These are phyloP conservation scores for Pilaira anomala DNA, from an alignment of 192 early-diverging fungal species.

Conservation along the genomic window DNA sequence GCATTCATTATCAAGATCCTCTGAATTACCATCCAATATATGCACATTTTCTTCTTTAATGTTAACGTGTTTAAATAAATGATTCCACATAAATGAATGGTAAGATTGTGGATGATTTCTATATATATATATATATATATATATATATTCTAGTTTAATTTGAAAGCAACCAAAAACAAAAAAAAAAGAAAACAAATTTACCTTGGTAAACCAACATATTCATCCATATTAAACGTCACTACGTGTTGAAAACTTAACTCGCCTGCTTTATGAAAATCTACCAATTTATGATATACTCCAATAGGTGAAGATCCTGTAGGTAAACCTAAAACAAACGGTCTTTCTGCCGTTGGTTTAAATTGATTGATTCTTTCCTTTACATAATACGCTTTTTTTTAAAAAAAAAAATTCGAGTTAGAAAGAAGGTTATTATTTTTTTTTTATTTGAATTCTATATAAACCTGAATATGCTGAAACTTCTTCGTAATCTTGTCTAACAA, in stretches of 20 bases:
- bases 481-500: conserved; percentile 70
- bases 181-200: conserved; percentile 22
- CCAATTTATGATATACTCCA: conserved; percentile 72
- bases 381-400: conserved; percentile 63
- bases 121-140: background rate
- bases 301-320: conserved; percentile 84
- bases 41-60: conserved; percentile 80
- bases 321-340: conserved; percentile 83
- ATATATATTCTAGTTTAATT: too few relatives aligned
- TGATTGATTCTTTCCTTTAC: conserved; percentile 78
- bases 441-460: conserved; percentile 22
- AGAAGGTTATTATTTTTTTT: background rate
- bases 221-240: conserved; percentile 89
- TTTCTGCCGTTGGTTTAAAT: conserved; percentile 69
- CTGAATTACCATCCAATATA: conserved; percentile 82
- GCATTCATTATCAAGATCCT: conserved; percentile 79
- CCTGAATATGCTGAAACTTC: conserved; percentile 68
- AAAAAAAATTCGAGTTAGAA: background rate
- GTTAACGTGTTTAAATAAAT: conserved; percentile 86
- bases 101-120: conserved; percentile 86
- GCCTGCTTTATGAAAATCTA: conserved; percentile 64
- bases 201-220: conserved; percentile 81
- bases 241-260: conserved; percentile 77
- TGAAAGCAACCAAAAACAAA: too few relatives aligned
- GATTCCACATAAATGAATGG: conserved; percentile 90